phyloP scores from a whole-genome alignment of 305 asterid genomes.

The Solanum aculeatissimum region DNA sequence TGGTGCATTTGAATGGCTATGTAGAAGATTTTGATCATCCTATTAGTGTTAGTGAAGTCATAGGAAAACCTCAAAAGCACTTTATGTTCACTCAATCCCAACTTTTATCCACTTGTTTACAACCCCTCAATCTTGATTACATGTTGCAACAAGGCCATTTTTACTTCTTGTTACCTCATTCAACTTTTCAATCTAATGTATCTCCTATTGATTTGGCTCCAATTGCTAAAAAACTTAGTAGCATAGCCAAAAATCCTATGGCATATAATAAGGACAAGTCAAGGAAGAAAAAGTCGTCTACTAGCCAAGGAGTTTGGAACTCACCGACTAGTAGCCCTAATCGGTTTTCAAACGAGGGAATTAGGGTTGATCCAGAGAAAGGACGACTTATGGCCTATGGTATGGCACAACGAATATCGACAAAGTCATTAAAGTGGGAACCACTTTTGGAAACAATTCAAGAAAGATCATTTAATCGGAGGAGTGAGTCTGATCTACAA shows the following conservation, averaged over 20 bases:
- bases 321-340: slow-evolving; percentile 6
- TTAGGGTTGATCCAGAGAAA: neutral
- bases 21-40: slow-evolving; percentile 41
- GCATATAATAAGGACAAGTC: slow-evolving; percentile 2
- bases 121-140: slow-evolving; percentile 25
- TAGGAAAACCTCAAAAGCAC: slow-evolving; percentile 27
- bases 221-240: slow-evolving; percentile 27
- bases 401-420: neutral
- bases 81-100: slow-evolving; percentile 45
- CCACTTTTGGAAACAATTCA: slow-evolving; percentile 47
- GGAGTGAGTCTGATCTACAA: slow-evolving; percentile 41
- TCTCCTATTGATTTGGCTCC: slow-evolving; percentile 47
- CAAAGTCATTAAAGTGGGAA: slow-evolving; percentile 32
- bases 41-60: slow-evolving; percentile 36
- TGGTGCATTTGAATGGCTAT: slow-evolving; percentile 39
- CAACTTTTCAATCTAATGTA: slow-evolving; percentile 32
- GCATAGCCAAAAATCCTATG: slow-evolving; percentile 13
- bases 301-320: neutral
- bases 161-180: slow-evolving; percentile 46
- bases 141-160: slow-evolving; percentile 31
- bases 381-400: neutral
- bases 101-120: slow-evolving; percentile 28
- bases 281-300: neutral
- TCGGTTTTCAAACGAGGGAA: neutral
- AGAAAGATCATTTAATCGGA: slow-evolving; percentile 39